Conservation (phyloP, 768 basidiomycete genomes). For the Mycena crocata region DNA sequence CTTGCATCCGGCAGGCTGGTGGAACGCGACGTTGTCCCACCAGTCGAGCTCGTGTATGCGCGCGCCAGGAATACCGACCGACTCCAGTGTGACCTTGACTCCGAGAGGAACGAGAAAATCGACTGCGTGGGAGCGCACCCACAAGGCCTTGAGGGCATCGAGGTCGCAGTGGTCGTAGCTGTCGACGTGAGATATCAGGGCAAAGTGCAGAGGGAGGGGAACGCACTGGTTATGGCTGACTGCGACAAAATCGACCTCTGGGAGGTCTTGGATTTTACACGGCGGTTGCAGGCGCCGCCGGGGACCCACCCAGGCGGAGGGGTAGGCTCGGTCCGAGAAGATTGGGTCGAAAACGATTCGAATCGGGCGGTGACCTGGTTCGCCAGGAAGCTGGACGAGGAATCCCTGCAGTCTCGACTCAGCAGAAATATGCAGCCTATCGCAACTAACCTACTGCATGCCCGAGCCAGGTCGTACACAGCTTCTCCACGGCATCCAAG, state of each 20-base stretch:
- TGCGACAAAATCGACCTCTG: slow-evolving; percentile 51
- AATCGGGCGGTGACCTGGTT: slow-evolving; percentile 34
- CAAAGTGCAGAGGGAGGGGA: background rate
- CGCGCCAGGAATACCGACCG: slow-evolving; percentile 43
- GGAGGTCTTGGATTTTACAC: slow-evolving; percentile 50
- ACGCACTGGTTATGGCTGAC: slow-evolving; percentile 59
- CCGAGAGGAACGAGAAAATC: slow-evolving; percentile 55
- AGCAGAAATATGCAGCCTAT: background rate
- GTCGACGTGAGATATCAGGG: background rate
- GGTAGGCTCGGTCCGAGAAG: slow-evolving; percentile 48
- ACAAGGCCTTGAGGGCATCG: slow-evolving; percentile 40
- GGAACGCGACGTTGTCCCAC: slow-evolving; percentile 49
- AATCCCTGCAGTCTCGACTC: slow-evolving; percentile 35
- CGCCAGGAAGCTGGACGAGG: slow-evolving; percentile 41
- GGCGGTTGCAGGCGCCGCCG: slow-evolving; percentile 47
- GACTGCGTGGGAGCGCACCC: slow-evolving; percentile 37
- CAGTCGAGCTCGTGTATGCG: slow-evolving; percentile 54
- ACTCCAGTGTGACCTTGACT: slow-evolving; percentile 28
- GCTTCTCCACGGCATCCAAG: slow-evolving; percentile 23
- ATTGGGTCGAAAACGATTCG: slow-evolving; percentile 56
- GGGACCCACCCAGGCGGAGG: slow-evolving; percentile 44
- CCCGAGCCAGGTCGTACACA: slow-evolving; percentile 50
- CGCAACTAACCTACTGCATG: slow-evolving; percentile 44
- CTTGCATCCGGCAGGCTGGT: slow-evolving; percentile 1
- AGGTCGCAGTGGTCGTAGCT: slow-evolving; percentile 60